Percentiles rank a stretch among this genome's conserved stretches.
phyloP scores from a whole-genome alignment of 2,329 filamentous ascomycete species.

The Colletotrichum siamense region DNA sequence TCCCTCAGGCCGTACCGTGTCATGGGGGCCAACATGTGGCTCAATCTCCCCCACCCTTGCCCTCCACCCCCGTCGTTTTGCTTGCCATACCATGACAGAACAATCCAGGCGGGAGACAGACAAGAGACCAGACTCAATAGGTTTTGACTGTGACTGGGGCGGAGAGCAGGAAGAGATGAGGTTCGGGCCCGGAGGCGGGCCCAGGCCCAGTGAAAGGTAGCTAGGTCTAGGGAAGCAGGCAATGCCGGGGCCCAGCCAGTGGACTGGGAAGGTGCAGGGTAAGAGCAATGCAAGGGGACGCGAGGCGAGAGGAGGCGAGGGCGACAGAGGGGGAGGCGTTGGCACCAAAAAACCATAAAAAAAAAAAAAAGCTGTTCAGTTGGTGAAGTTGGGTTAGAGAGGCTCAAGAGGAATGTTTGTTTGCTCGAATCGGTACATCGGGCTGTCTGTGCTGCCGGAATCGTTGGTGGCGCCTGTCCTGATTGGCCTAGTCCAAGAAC shows the following conservation, averaged over 20 bases:
- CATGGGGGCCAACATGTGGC: neutral
- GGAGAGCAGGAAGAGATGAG: neutral
- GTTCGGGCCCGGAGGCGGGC: neutral
- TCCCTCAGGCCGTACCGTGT: neutral
- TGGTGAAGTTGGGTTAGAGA: neutral
- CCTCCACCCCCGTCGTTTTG: neutral
- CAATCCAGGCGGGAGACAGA: neutral
- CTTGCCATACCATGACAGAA: neutral
- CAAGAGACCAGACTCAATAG: neutral
- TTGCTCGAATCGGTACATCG: neutral
- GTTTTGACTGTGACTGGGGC: neutral
- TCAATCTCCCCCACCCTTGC: neutral
- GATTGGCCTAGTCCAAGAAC: constrained; percentile 15
- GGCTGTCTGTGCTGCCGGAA: constrained; percentile 16
- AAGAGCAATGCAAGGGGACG: neutral
- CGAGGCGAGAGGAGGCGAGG: neutral
- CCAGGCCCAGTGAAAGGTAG: neutral
- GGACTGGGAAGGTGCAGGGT: neutral
- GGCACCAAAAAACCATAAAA: too few species aligned
- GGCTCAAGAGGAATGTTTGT: constrained; percentile 5
- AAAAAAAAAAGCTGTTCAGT: neutral
- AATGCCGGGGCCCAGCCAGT: neutral
- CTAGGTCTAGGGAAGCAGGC: neutral
- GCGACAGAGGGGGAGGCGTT: neutral
- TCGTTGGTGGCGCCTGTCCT: constrained; percentile 14